phyloP scores from a whole-genome alignment of 1,284 basidiomycete genomes.

The Tilletia indica region DNA sequence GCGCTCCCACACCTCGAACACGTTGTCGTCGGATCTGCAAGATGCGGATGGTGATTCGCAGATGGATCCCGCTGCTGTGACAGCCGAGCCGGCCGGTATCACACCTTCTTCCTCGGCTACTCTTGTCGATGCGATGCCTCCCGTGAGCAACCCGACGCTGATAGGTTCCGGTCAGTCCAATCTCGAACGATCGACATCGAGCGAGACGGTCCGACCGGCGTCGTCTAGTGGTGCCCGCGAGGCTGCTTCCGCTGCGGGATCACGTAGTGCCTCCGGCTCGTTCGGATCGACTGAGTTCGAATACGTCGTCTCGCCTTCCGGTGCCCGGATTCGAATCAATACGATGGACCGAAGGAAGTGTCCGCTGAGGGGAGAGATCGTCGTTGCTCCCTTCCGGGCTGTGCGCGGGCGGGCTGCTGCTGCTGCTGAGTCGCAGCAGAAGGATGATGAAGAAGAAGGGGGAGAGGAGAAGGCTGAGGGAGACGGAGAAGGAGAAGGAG shows the following conservation, averaged over 20 bases:
- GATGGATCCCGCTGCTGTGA: background rate
- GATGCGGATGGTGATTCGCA: slow-evolving; percentile 8
- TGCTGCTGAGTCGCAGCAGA: too few relatives aligned
- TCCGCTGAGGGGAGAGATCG: slow-evolving; percentile 47
- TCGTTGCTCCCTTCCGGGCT: slow-evolving; percentile 38
- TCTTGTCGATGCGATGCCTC: background rate
- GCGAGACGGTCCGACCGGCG: background rate
- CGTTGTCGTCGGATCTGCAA: background rate
- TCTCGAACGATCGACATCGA: background rate
- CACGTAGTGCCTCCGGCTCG: background rate
- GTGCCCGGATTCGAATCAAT: slow-evolving; percentile 43
- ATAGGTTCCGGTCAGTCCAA: background rate
- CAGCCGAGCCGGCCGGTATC: background rate
- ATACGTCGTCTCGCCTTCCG: slow-evolving; percentile 14
- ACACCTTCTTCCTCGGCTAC: background rate
- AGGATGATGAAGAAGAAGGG: background rate
- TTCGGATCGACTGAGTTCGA: slow-evolving; percentile 3
- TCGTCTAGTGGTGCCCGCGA: background rate
- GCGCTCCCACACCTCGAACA: background rate
- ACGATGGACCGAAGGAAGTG: slow-evolving; percentile 54
- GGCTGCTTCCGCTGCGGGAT: background rate
- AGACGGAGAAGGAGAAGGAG: background rate
- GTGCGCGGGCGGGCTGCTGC: background rate
- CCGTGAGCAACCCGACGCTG: too few relatives aligned
- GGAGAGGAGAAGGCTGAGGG: background rate